These are phyloP conservation scores for Sanguinoderma infundibulare DNA, from an alignment of 1,284 basidiomycete genomes.

Conservation along the genomic window DNA sequence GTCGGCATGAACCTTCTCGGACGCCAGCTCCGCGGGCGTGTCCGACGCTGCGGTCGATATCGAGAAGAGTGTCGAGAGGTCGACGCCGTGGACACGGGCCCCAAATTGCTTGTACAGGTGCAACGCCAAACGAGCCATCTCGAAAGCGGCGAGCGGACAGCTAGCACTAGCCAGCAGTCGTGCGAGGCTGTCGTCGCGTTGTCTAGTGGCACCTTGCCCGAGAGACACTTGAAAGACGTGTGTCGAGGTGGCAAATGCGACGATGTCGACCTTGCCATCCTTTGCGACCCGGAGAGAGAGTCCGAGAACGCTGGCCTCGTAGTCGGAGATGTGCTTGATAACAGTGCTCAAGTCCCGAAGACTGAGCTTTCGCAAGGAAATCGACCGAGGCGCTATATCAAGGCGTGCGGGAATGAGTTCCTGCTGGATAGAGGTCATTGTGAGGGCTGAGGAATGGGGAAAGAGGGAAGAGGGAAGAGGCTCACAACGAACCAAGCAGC, in stretches of 20 bases:
- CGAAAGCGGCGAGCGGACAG: slow-evolving; percentile 11
- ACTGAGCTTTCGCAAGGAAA: not conserved
- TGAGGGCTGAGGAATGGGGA: not conserved
- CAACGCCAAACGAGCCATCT: slow-evolving; percentile 19
- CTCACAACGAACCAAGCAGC: not conserved
- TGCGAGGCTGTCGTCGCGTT: not conserved
- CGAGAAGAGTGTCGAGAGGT: slow-evolving; percentile 11
- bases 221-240: slow-evolving; percentile 14
- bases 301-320: slow-evolving; percentile 6
- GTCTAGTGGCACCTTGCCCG: not conserved
- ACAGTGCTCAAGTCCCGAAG: not conserved
- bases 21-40: slow-evolving; percentile 12
- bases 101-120: slow-evolving; percentile 11
- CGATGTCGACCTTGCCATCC: slow-evolving; percentile 4
- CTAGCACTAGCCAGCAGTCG: slow-evolving; percentile 1
- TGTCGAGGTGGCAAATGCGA: slow-evolving; percentile 13
- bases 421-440: not conserved
- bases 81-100: slow-evolving; percentile 12
- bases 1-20: slow-evolving; percentile 1
- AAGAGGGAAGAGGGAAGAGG: not conserved
- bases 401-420: not conserved
- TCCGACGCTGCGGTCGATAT: not conserved
- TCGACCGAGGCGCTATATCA: not conserved
- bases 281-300: slow-evolving; percentile 10
- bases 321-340: not conserved